Evolutionary conservation across 129 eudicot species (phyloP).

Genomic region (Flaveria robusta): DNA sequence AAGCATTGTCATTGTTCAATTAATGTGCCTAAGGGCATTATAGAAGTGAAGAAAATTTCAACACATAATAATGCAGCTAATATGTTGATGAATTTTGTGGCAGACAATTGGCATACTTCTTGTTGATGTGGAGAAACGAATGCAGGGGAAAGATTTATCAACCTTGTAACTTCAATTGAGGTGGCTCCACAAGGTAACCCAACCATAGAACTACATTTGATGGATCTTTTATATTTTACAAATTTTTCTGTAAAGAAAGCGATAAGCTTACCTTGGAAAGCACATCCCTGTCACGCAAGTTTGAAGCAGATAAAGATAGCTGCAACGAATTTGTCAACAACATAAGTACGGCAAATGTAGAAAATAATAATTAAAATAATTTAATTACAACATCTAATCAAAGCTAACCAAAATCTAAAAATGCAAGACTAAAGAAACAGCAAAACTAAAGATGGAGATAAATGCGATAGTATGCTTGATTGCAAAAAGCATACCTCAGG

Average conservation of each 20-base stretch:
- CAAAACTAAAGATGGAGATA: conserved; percentile 18
- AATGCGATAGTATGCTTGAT: background rate
- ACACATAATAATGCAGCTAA: conserved; percentile 2
- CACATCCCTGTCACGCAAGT: conserved; percentile 85
- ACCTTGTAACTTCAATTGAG: background rate
- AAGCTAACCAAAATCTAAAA: conserved; percentile 7
- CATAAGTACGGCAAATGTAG: conserved; percentile 24
- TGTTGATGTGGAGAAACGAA: background rate
- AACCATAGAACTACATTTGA: background rate
- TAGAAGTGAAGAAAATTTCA: background rate
- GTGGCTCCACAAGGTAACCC: background rate
- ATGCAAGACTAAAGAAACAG: conserved; percentile 14
- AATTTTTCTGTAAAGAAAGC: background rate
- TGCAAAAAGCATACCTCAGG: too few species aligned
- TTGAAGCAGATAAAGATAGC: conserved; percentile 81
- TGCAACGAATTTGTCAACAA: conserved; percentile 40
- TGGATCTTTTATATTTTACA: background rate
- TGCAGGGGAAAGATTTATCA: background rate
- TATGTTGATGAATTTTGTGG: background rate
- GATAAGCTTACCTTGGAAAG: conserved; percentile 74
- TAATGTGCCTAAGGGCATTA: conserved; percentile 3
- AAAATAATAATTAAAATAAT: conserved; percentile 7
- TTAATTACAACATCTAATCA: conserved; percentile 17
- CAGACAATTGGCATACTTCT: background rate
- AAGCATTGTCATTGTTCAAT: background rate